Base-by-base conservation (phyloP, 2,329 filamentous ascomycete species). In the Colletotrichum orbiculare region DNA sequence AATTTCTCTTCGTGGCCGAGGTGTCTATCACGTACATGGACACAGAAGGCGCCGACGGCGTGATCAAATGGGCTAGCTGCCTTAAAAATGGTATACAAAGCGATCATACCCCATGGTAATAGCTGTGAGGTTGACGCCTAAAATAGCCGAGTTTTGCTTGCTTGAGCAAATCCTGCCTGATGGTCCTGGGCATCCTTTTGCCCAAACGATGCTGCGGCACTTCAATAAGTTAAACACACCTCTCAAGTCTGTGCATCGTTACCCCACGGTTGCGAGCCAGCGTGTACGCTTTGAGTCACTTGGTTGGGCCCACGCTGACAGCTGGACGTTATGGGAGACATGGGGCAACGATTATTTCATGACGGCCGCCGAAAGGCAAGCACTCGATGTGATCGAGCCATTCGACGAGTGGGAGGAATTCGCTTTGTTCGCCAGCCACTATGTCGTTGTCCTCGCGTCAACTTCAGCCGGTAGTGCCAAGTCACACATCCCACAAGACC, bases 401-500 rank as follows among this genome's bases (percentile, higher is more conserved):
- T 97, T 98, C 73, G 95, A 98, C 75, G 94, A 97, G 77, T 97
- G 93, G 93, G 95, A 98, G 76, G 95, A 97, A 72, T 94, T 97
- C 73, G 89, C 91, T 2, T 81, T 97, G 1, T 97, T 96, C 75
- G 88, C 87, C 2, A 89, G 89, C 39, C 94, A 97, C 76, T 97
- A 97, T 76, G 91, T 94, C 70, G 78, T 97, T 47, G 82, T 97
- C 8, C 82, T 88, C 54, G 92, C 93, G 12, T 83, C 80, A 46
- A 87, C 43, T 17, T 41, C 34, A 4, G 4, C 42, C 12, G 4
- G 41, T 69, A 15, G 38, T 17, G 6, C 38, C 52, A 47, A 25
- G 47, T 12, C 12, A 58, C 69, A 25, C 52, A 9, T 55, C 52
- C 38, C 53, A 37, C 34, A 25, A 41, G 17, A 25, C 25, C 15